Evolutionary conservation across 768 basidiomycete genomes (phyloP).

Genomic region (Amanita thiersii): DNA sequence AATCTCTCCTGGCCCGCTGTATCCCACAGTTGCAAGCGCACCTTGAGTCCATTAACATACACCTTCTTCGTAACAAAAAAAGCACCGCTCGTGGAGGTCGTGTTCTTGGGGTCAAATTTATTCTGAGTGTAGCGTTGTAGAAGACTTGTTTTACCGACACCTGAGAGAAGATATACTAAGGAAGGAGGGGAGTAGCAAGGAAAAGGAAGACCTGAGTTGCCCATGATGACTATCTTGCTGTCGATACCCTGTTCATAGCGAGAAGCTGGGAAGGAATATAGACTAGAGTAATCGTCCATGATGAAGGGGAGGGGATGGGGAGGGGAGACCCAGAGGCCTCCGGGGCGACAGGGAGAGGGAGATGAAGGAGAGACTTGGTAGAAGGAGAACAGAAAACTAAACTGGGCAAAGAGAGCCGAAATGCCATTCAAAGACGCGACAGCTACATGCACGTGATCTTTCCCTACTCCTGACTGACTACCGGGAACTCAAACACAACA

Average conservation of each 20-base stretch:
- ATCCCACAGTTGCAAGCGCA: conserved; percentile 86
- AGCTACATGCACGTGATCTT: conserved; percentile 23
- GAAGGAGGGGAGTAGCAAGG: conserved; percentile 10
- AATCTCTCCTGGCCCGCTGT: conserved; percentile 93
- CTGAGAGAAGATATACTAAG: conserved; percentile 24
- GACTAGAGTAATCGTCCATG: conserved; percentile 47
- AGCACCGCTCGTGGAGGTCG: conserved; percentile 86
- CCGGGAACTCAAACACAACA: conserved; percentile 89
- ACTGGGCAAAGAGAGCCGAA: conserved; percentile 14
- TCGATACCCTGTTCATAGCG: conserved; percentile 82
- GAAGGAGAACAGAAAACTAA: conserved; percentile 22
- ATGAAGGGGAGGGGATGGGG: conserved; percentile 13
- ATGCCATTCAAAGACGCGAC: conserved; percentile 1
- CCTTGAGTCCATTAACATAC: conserved; percentile 74
- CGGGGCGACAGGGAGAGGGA: conserved; percentile 31
- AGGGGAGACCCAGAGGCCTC: conserved; percentile 34
- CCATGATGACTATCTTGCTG: conserved; percentile 95
- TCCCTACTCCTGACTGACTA: conserved; percentile 59
- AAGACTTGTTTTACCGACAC: conserved; percentile 90
- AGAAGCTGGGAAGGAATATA: conserved; percentile 61
- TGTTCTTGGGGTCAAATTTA: conserved; percentile 82
- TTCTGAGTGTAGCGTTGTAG: conserved; percentile 87
- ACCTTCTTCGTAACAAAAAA: conserved; percentile 94
- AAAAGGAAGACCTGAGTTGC: conserved; percentile 44
- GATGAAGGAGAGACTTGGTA: conserved; percentile 17